Evolutionary conservation across 2,329 filamentous ascomycete species (phyloP), one percentile per base, ranked within the genome.

Genomic region (Dryadomyces quercivorus): DNA sequence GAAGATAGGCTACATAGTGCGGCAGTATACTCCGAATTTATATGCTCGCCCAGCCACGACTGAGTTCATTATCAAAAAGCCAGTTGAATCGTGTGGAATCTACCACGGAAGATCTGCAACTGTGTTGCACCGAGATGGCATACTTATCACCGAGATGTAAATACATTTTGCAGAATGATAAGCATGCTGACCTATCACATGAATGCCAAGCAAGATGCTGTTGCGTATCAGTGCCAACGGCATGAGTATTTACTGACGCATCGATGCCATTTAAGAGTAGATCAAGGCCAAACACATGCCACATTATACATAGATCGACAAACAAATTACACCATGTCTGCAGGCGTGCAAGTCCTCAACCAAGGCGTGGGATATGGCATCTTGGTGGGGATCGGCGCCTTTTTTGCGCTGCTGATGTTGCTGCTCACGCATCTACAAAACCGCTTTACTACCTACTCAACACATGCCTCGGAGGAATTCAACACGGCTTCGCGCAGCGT

Each of bases 331-430:
- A 34, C 5, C 13, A 48, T 48, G 46, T 18, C 45, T 2, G 15
- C 13, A 22, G 38, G 49, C 13, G 20, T 51, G 2, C 18, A 56
- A 43, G 56, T 59, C 34, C 57, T 59, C 21, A 42, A 44, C 44
- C 64, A 67, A 1, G 71, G 71, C 12, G 71, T 70, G 7, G 74
- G 74, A 44, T 76, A 76, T 64, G 74, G 73, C 58, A 71, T 69
- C 56, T 70, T 77, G 15, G 69, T 75, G n/a, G 74, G 74, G 21
- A 73, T 76, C 51, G 73, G 73, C 3, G 70, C 63, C 22, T 63
- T 72, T 56, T 73, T 74, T 56, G 67, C 70, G 1, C 49, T 69
- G 6, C 60, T 71, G 48, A 74, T 74, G 70, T 58, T 70, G 21
- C 60, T 61, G 46, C 63, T 71, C 6, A 57, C 58, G 18, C 43